Base-by-base conservation (phyloP, 2,329 filamentous ascomycete species). In the Trichoderma polysporum region DNA sequence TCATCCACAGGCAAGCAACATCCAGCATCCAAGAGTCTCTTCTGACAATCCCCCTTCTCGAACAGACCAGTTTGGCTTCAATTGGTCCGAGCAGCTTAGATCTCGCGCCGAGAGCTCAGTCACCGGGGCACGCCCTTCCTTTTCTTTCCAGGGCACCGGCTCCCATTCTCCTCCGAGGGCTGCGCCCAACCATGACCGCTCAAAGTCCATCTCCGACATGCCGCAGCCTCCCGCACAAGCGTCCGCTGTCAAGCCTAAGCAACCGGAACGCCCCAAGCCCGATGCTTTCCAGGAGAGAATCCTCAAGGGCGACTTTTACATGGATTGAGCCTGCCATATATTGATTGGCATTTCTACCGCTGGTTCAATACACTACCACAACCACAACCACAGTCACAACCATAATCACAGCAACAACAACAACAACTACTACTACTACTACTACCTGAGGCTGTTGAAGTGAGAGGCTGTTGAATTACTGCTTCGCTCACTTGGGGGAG, bases 221-320 rank as follows among this genome's bases (percentile, higher is more conserved):
- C 84, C 85, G 1, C 81, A 81, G 37, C 86, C 86, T 47, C 86
- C 85, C 19, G 81, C 79, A 49, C 82, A 88, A 71, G 78, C 82
- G 19, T 79, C 83, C 54, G 73, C 81, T 49, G 76, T 79, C 70
- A 82, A 79, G 75, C 81, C 82, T 58, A 81, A 82, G 71, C 66
- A 66, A 15, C 79, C 79, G 58, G 79, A 83, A 73, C 81, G 84
- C 41, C 84, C 84, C 71, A 96, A 94, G 83, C 94, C 94, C 33
- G 95, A 99, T 81, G 91, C 91, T 70, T 95, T 97, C 82, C 94
- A 97, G 79, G 95, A 99, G 85, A 89, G 96, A 72, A 98, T 99
- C 74, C 85, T 99, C 72, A 95, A 97, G 82, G 95, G 94, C 53
- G 95, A 99, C 76, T 98, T 99, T 75, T 95, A 95, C 82, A 97